phyloP scores from a whole-genome alignment of 2,329 filamentous ascomycete species.

The Arthrobotrys sphaeroides region DNA sequence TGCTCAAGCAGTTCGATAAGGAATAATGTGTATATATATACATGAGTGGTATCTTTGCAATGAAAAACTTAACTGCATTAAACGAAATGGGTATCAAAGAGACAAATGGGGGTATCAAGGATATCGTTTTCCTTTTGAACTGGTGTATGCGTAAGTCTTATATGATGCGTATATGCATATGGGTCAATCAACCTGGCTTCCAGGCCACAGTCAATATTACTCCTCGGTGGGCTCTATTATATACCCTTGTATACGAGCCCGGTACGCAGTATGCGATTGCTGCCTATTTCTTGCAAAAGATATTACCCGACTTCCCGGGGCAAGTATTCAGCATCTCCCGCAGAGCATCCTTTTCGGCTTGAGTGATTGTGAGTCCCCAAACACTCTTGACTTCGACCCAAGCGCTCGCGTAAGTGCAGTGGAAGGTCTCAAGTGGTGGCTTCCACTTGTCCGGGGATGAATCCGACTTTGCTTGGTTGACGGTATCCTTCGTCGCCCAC shows the following conservation, averaged over 20 bases:
- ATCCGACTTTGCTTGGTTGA: conserved; percentile 80
- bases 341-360: conserved; percentile 76
- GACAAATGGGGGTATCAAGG: conserved; percentile 22
- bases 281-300: conserved; percentile 21
- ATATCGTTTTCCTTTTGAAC: too few relatives aligned
- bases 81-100: conserved; percentile 14
- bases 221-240: too few relatives aligned
- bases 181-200: too few relatives aligned
- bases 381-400: conserved; percentile 82
- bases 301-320: conserved; percentile 41
- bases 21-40: not conserved
- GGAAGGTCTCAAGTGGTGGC: conserved; percentile 73
- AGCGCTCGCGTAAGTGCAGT: conserved; percentile 79
- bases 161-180: too few relatives aligned
- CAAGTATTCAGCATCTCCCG: conserved; percentile 73
- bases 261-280: too few relatives aligned
- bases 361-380: conserved; percentile 74
- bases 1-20: too few relatives aligned
- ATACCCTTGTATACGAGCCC: not conserved
- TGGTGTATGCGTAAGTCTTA: too few relatives aligned
- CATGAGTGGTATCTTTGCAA: conserved; percentile 9
- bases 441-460: conserved; percentile 79
- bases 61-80: too few relatives aligned
- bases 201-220: not conserved
- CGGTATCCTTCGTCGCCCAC: conserved; percentile 78